Evolutionary conservation across 1,284 basidiomycete species (phyloP), one percentile per base, ranked within the genome.

Genomic region (Moesziomyces sp.): DNA sequence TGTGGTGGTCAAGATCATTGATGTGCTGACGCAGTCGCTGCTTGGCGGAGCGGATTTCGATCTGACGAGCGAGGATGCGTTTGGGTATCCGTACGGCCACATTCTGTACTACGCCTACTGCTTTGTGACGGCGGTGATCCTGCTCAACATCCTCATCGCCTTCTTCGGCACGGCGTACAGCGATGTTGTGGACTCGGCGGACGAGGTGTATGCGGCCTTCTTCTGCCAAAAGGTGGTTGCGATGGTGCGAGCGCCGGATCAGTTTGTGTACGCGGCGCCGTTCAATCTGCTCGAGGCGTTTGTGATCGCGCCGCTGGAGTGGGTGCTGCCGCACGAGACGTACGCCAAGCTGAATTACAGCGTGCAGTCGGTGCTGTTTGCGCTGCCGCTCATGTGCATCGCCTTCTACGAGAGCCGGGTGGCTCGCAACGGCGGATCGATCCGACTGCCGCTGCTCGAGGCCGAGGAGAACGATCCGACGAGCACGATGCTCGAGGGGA

Each of bases 201-300:
- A 69, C 47, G 60, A 77, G 46, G 69, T 57, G 51, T 70, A 61
- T 13, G 40, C 54, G 19, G 43, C 56, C 42, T 79, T 82, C 72
- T 73, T 76, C 60, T 66, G 70, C 38, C 53, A 56, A 3, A 74
- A 85, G 66, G 84, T 84, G 26, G 68, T 85, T 40, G 54, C 74
- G 4, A 70, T 78, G 50, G 83, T 88, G 52, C 88, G 94, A 52
- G 93, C 94, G 0, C 95, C 95, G 1, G 88, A 88, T 66, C 85
- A 86, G 14, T 87, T 83, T 53, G 87, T 88, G 60, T 88, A 78
- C 55, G 53, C 81, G 23, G 82, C 87, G 1, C 88, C 88, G 0
- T 88, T 96, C 87, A 98, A 97, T 83, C 86, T 97, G 47, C 86
- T 96, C 67, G 95, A 97, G 85, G 86, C 88, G 0, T 85, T 93